These are phyloP conservation scores for Trichoderma orchidacearum DNA, from an alignment of 495 filamentous ascomycete species.

Conservation along the genomic window DNA sequence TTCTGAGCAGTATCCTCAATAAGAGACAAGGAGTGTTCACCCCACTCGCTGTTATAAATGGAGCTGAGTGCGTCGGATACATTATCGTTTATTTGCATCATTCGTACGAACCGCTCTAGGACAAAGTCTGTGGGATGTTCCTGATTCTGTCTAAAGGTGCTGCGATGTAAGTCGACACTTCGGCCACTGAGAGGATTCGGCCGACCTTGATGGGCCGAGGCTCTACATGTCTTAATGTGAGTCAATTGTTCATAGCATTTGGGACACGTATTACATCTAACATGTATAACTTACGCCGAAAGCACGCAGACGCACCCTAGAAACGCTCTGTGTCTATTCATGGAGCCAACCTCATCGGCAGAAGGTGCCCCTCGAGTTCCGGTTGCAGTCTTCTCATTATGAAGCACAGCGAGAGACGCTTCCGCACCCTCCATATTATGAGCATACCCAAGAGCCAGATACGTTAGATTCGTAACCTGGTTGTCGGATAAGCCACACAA, in stretches of 20 bases:
- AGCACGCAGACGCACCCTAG: constrained; percentile 19
- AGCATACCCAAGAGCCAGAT: constrained; percentile 18
- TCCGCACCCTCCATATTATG: constrained; percentile 19
- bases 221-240: constrained; percentile 11
- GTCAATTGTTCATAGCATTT: too few species aligned
- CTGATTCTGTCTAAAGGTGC: constrained; percentile 9
- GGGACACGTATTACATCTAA: too few species aligned
- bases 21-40: constrained; percentile 4
- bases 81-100: constrained; percentile 13
- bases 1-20: constrained; percentile 7
- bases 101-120: constrained; percentile 14
- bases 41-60: neutral
- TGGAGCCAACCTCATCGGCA: constrained; percentile 8
- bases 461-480: constrained; percentile 13
- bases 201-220: constrained; percentile 17
- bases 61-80: constrained; percentile 9
- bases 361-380: constrained; percentile 7
- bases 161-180: constrained; percentile 12
- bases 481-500: constrained; percentile 13
- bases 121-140: constrained; percentile 15
- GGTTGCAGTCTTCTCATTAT: too few species aligned
- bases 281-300: constrained; percentile 12
- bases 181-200: constrained; percentile 8
- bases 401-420: constrained; percentile 7
- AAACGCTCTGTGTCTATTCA: constrained; percentile 16